Evolutionary conservation across 768 basidiomycete genomes (phyloP).

Genomic region (Pleurotus cornucopiae): DNA sequence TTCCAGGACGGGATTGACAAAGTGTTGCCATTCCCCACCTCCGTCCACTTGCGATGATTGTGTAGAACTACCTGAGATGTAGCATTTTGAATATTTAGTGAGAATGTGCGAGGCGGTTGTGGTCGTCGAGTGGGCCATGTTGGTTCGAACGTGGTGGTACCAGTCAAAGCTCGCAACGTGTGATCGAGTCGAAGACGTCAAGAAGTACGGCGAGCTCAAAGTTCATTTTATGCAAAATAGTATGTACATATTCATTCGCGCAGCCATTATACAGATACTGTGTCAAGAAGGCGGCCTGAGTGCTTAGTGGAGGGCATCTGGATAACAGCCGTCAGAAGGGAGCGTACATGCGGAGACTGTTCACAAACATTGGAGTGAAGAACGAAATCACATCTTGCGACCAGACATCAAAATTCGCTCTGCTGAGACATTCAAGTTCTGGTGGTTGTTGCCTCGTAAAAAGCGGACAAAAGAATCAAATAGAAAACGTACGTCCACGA

Average conservation of each 20-base stretch:
- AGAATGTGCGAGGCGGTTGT: conserved; percentile 54
- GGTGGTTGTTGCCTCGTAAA: neutral
- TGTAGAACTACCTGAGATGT: conserved; percentile 29
- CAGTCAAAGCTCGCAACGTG: neutral
- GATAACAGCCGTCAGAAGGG: neutral
- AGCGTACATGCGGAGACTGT: neutral
- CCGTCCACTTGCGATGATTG: conserved; percentile 10
- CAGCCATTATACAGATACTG: neutral
- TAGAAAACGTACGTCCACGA: neutral
- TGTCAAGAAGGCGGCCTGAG: neutral
- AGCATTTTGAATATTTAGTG: conserved; percentile 66
- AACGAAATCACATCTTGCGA: neutral
- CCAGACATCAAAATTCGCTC: neutral
- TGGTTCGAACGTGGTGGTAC: neutral
- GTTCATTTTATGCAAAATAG: neutral
- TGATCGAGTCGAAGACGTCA: neutral
- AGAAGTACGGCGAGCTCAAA: neutral
- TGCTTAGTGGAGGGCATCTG: neutral
- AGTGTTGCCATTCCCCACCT: conserved; percentile 70
- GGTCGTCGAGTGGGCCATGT: conserved; percentile 53
- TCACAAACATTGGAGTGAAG: neutral
- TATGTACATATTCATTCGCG: neutral
- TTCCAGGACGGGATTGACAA: conserved; percentile 62
- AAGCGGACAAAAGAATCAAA: neutral
- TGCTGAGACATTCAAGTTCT: neutral